A percentile compares a stretch with the other conserved stretches of the same genome.
These are phyloP conservation scores for Manihot esculenta DNA, from an alignment of 441 rosid species.

Conservation along the genomic window DNA sequence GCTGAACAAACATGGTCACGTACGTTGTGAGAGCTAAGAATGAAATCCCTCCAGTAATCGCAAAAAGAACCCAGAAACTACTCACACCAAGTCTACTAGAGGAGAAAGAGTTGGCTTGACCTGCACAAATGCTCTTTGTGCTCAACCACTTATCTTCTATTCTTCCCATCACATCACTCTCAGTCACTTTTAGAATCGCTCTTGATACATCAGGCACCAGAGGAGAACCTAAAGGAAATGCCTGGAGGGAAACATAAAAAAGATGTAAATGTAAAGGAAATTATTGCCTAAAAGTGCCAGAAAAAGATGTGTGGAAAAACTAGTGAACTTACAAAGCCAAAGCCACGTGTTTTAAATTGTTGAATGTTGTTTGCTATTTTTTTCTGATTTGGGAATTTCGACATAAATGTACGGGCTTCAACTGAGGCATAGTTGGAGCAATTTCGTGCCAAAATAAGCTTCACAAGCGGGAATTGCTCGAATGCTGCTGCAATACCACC, in stretches of 20 bases:
- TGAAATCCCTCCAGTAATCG: conserved; percentile 37
- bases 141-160: conserved; percentile 42
- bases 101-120: conserved; percentile 18
- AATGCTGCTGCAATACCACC: conserved; percentile 40
- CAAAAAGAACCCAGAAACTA: conserved; percentile 58
- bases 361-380: background rate
- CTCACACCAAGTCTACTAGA: conserved; percentile 46
- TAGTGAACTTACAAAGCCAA: conserved; percentile 59
- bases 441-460: conserved; percentile 36
- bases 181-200: conserved; percentile 51
- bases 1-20: conserved; percentile 27
- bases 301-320: background rate
- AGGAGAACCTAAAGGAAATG: conserved; percentile 54
- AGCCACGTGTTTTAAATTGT: conserved; percentile 44
- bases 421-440: conserved; percentile 49
- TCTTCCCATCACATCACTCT: conserved; percentile 16
- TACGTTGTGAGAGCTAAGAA: conserved; percentile 36
- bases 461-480: conserved; percentile 44
- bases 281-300: background rate
- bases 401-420: conserved; percentile 22
- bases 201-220: conserved; percentile 54
- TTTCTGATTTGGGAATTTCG: background rate
- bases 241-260: conserved; percentile 8
- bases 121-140: conserved; percentile 32
- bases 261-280: no score